These are phyloP conservation scores for Phytophthora citrophthora DNA, from an alignment of 352 stramenopile genomes.

Conservation along the genomic window DNA sequence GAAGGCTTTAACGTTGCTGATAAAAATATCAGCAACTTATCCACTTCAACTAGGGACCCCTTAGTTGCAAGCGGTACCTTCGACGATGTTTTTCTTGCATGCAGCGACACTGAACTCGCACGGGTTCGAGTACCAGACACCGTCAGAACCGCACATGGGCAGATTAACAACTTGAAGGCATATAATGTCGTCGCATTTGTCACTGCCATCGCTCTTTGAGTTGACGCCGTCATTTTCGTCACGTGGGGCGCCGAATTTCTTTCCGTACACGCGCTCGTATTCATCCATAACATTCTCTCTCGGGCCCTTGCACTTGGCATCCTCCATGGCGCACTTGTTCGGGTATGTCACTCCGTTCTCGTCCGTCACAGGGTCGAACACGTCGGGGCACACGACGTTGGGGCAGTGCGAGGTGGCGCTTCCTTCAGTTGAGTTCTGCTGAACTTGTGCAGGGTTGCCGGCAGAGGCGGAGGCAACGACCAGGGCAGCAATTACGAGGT, in stretches of 20 bases:
- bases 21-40: too few relatives aligned
- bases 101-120: background rate
- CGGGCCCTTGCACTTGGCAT: background rate
- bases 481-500: too few relatives aligned
- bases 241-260: background rate
- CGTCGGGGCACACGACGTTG: background rate
- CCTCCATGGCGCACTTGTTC: conserved; percentile 7
- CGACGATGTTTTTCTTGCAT: conserved; percentile 6
- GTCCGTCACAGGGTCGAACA: background rate
- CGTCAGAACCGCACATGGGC: conserved; percentile 3
- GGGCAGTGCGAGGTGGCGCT: background rate
- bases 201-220: background rate
- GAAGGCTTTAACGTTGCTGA: too few relatives aligned
- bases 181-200: background rate
- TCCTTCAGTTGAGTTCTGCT: background rate
- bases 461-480: too few relatives aligned
- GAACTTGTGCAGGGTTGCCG: too few relatives aligned
- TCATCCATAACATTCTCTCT: conserved; percentile 2
- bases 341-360: conserved; percentile 8
- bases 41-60: too few relatives aligned
- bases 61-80: background rate
- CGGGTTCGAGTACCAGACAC: background rate
- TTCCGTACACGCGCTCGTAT: background rate
- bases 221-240: background rate
- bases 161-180: background rate